Conservation (phyloP, 2,329 filamentous ascomycete genomes). For the Venturia effusa region DNA sequence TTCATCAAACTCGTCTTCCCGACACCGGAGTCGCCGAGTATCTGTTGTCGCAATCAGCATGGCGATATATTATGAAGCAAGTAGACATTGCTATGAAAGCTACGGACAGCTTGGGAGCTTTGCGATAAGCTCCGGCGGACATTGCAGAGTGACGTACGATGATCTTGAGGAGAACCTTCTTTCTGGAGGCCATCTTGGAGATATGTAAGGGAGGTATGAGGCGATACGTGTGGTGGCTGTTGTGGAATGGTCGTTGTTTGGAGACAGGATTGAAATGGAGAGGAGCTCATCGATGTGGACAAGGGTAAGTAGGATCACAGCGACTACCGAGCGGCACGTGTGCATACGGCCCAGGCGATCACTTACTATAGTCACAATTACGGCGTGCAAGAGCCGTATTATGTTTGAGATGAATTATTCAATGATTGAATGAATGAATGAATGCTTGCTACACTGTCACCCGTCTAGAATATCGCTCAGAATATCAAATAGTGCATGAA, state of each 20-base stretch:
- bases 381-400: not conserved
- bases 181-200: conserved; percentile 58
- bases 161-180: conserved; percentile 90
- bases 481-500: not conserved
- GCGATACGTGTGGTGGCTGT: not conserved
- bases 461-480: not conserved
- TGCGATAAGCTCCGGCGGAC: conserved; percentile 13
- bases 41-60: conserved; percentile 43
- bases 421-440: no score
- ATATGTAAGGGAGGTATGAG: not conserved
- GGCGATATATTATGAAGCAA: conserved; percentile 11
- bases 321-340: not conserved
- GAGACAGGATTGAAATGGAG: not conserved
- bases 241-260: not conserved
- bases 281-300: not conserved
- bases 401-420: not conserved
- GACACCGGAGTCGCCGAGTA: conserved; percentile 96
- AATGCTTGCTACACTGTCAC: no score
- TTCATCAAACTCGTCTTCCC: conserved; percentile 99
- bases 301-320: not conserved
- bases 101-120: conserved; percentile 6
- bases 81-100: not conserved
- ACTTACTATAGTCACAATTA: not conserved
- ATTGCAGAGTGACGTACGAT: conserved; percentile 17
- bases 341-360: not conserved